Base-by-base conservation (phyloP, 768 basidiomycete genomes). In the Saitozyma podzolica region DNA sequence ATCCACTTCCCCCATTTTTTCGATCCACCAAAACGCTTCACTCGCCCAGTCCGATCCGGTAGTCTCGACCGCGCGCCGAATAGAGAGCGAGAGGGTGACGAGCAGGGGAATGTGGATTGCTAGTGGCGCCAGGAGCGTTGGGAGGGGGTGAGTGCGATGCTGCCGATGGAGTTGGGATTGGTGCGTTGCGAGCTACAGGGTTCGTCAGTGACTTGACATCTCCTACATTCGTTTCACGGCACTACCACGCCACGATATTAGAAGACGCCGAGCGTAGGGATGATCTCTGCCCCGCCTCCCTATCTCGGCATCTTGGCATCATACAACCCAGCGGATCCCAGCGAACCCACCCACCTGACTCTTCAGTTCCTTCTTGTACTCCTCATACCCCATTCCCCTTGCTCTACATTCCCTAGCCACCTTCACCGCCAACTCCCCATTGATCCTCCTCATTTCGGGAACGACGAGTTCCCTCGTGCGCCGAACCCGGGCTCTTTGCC, bases 81-180 rank as follows among this genome's bases (percentile, higher is more conserved):
- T 74, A 5, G 75, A 69, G 40, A 80, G 54, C 0, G 78, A 76
- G 13, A 74, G 59, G 13, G 69, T 63, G 64, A 81, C 64, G 57
- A 81, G 74, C 48, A 81, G 62, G 10, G 81, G 80, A 29, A 81
- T 66, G 65, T 81, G 78, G 41, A 80, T 56, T 9, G 76, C 58
- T 2, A 80, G 70, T 0, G 81, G 81, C 9, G 73, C 45, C 43
- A 76, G 55, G 9, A 76, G 56, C 7, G 80, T 81, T 0, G 72
- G 58, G 6, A 73, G 58, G 0, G 80, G 78, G n/a, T 78, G 74
- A 50, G 79, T 79, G 3, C 59, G 47, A 68, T 77, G 59, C 52
- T 67, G 17, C 51, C 64, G 68, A 42, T 75, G 63, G n/a, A 73
- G 61, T 9, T 56, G 56, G 9, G 66, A 54, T 62, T 76, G 75